A percentile compares a stretch with the other conserved stretches of the same genome.
Evolutionary conservation across 768 basidiomycete species (phyloP).

Genomic region (Xerocomellus amylosporus): DNA sequence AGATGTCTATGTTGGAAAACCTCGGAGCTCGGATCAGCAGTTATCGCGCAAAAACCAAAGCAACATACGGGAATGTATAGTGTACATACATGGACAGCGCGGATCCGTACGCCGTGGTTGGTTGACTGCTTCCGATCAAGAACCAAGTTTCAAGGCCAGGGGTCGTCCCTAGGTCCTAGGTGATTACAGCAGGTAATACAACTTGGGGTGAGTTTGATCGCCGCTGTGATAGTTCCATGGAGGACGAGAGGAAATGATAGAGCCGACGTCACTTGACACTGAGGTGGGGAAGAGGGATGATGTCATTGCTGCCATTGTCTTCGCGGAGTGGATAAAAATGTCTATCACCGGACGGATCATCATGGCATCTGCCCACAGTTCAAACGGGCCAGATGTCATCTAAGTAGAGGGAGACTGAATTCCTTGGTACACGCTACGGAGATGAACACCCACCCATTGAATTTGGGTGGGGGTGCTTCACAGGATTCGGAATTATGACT

Average conservation of each 20-base stretch:
- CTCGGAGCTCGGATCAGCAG: not conserved
- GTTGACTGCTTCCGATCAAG: not conserved
- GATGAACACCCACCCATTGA: slow-evolving; percentile 12
- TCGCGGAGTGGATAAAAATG: not conserved
- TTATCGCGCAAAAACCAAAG: not conserved
- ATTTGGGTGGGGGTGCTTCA: not conserved
- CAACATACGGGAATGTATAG: not conserved
- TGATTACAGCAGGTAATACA: slow-evolving; percentile 3
- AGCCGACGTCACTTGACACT: too few species aligned
- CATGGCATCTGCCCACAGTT: not conserved
- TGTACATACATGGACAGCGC: not conserved
- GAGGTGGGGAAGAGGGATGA: slow-evolving; percentile 2
- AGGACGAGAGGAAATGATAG: too few species aligned
- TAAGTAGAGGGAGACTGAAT: not conserved
- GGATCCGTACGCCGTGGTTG: not conserved
- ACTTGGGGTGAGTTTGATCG: not conserved
- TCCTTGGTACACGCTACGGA: slow-evolving; percentile 3
- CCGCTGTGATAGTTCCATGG: not conserved
- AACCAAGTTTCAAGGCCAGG: not conserved
- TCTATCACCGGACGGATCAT: slow-evolving; percentile 18
- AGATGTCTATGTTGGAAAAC: not conserved
- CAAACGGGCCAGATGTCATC: not conserved
- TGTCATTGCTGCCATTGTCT: slow-evolving; percentile 11
- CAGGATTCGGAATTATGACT: not conserved
- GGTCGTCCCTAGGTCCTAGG: slow-evolving; percentile 1